Evolutionary conservation across 306 rosid species (phyloP).

Genomic region (Vigna hirtella): DNA sequence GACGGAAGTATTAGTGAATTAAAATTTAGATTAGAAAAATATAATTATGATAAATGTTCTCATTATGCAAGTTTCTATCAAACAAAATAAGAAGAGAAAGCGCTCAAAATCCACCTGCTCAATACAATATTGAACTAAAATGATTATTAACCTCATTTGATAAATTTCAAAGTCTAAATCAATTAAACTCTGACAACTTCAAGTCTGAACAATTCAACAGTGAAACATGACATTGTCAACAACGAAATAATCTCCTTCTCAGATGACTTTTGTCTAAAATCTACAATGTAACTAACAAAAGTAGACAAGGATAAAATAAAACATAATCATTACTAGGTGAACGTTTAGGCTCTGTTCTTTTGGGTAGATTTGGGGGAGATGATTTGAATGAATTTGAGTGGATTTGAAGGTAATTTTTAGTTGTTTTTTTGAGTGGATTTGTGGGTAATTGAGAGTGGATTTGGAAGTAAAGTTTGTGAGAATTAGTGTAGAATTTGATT

Average conservation of each 20-base stretch:
- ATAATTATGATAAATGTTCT: neutral
- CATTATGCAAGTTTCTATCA: conserved; percentile 13
- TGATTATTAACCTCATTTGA: conserved; percentile 15
- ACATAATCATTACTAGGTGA: neutral
- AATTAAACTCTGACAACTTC: conserved; percentile 15
- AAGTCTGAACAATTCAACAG: conserved; percentile 19
- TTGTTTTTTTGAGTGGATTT: too few relatives aligned
- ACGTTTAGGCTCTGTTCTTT: too few relatives aligned
- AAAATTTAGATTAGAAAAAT: neutral
- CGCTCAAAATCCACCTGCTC: conserved; percentile 16
- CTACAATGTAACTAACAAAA: conserved; percentile 8
- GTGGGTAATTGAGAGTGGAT: too few relatives aligned
- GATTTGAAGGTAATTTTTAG: too few relatives aligned
- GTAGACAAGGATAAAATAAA: neutral
- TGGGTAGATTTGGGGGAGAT: too few relatives aligned
- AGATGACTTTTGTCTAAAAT: neutral
- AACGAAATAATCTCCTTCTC: conserved; percentile 8
- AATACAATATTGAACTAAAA: conserved; percentile 4
- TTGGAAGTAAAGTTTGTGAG: too few relatives aligned
- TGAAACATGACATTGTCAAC: neutral
- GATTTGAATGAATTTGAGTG: too few relatives aligned
- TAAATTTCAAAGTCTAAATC: neutral
- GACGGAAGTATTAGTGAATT: neutral
- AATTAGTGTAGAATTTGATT: too few relatives aligned
- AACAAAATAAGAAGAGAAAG: conserved; percentile 15